Evolutionary conservation across 306 rosid genomes (phyloP).

Genomic region (Ochetophila trinervis): DNA sequence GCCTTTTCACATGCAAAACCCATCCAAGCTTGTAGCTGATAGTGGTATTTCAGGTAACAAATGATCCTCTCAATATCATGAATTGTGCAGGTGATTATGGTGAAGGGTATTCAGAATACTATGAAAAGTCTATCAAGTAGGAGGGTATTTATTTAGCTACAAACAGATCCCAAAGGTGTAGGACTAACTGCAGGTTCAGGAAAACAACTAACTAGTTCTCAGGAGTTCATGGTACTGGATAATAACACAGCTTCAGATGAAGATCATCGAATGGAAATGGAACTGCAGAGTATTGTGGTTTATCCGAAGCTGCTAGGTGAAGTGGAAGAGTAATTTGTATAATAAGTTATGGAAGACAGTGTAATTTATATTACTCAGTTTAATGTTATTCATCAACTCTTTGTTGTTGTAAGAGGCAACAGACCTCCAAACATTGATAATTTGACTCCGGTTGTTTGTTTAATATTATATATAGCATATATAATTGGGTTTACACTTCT

Average conservation of each 20-base stretch:
- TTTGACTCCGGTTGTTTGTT: conserved; percentile 18
- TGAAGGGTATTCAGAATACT: not conserved
- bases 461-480: not conserved
- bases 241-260: not conserved
- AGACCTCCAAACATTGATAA: conserved; percentile 7
- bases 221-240: not conserved
- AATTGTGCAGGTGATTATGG: conserved; percentile 17
- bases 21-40: conserved; percentile 82
- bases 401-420: conserved; percentile 13
- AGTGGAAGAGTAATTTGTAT: conserved; percentile 14
- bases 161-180: not conserved
- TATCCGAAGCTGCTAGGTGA: conserved; percentile 11
- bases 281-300: conserved; percentile 14
- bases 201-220: conserved; percentile 12
- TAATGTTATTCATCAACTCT: not conserved
- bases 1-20: conserved; percentile 42
- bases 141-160: not conserved
- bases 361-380: not conserved
- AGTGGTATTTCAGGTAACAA: conserved; percentile 30
- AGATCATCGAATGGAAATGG: conserved; percentile 15
- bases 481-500: not conserved
- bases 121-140: not conserved
- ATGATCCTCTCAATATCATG: not conserved
- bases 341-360: conserved; percentile 15
- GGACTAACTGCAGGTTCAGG: conserved; percentile 14